Evolutionary conservation across 768 basidiomycete species (phyloP).

Genomic region (Suillus ampliporus): DNA sequence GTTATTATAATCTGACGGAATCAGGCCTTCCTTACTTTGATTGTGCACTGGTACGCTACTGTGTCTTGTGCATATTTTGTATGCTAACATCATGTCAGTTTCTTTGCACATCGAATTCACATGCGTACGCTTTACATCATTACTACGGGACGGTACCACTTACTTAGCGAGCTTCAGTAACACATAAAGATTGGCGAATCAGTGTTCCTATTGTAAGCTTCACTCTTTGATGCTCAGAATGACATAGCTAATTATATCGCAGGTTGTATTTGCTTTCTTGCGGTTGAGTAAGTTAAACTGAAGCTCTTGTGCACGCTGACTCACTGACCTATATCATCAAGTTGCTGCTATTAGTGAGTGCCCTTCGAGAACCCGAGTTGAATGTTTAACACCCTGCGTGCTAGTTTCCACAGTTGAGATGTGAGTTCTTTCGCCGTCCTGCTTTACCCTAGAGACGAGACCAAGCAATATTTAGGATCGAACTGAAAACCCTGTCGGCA

Average conservation of each 20-base stretch:
- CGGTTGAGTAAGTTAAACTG: conserved; percentile 32
- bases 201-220: conserved; percentile 42
- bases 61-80: not conserved
- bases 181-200: conserved; percentile 31
- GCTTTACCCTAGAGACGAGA: not conserved
- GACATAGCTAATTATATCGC: not conserved
- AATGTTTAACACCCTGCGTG: not conserved
- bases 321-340: conserved; percentile 21
- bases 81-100: conserved; percentile 25
- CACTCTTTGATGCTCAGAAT: not conserved
- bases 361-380: conserved; percentile 3
- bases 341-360: conserved; percentile 40
- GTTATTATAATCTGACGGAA: conserved; percentile 26
- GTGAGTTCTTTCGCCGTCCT: conserved; percentile 18
- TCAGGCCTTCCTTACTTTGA: conserved; percentile 52
- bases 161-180: conserved; percentile 24
- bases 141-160: not conserved
- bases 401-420: conserved; percentile 38
- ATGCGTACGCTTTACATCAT: conserved; percentile 36
- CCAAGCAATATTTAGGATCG: conserved; percentile 24
- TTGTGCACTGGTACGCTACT: conserved; percentile 52
- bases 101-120: conserved; percentile 48
- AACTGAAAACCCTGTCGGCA: conserved; percentile 25
- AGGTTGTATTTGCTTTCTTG: conserved; percentile 37
- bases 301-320: not conserved